Evolutionary conservation across 1,284 basidiomycete genomes (phyloP), one percentile per base, ranked within the genome.

Genomic region (Sutorius eximius): DNA sequence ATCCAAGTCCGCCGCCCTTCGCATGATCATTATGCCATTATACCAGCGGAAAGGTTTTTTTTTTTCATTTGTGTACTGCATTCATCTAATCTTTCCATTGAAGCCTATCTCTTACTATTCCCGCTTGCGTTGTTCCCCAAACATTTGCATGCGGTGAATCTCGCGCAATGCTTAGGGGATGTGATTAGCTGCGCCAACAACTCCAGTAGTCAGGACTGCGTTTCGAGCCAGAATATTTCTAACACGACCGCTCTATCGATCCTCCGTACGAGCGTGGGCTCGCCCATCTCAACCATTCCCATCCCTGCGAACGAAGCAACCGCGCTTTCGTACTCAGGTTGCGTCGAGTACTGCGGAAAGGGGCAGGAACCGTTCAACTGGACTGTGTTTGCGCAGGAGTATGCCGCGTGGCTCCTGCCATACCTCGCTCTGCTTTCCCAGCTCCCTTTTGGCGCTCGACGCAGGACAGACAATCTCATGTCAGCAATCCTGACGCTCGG

Each of bases 351-450:
- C 5, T 78, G 76, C 51, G 74, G 74, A 7, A 1, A 18, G 0
- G 66, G 57, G 0, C 59, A 63, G 5, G 69, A 71, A 45, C 44
- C 68, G 7, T 77, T 77, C 56, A 37, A 56, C 7, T 77, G 75
- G 78, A 53, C 56, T 1, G 47, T 57, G 5, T 79, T 79, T 53
- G 72, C 74, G 0, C 71, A 75, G 49, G 68, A 76, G 40, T 76
- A 74, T 58, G 66, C 72, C 11, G 64, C 72, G 0, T 79, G 78
- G 77, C 66, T 79, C 3, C 56, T 79, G 0, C 78, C 77, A 15
- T 78, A 75, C 64, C 71, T 79, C 13, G 74, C 77, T 3, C 60
- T 68, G 1, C 49, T 78, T 15, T 77, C 77, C 0, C 77, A 78
- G 46, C 67, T 79, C 8, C 77, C 77, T 1, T 79, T 76, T 41